These are phyloP conservation scores for Fistulina hepatica DNA, from an alignment of 1,284 basidiomycete genomes.

Conservation along the genomic window DNA sequence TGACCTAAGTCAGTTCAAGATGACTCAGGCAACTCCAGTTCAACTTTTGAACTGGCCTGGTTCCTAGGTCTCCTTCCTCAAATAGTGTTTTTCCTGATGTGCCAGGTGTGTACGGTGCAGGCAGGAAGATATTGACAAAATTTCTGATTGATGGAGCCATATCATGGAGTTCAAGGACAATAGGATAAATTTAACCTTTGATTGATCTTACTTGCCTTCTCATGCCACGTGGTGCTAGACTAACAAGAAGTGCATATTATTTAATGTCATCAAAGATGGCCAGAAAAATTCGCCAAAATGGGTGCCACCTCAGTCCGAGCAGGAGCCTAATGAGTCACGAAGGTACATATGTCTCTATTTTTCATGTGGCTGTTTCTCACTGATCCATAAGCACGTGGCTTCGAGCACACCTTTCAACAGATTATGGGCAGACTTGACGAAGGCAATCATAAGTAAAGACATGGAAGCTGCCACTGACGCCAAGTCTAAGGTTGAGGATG, in stretches of 20 bases:
- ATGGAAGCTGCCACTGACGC: conserved; percentile 91
- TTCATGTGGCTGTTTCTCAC: no score
- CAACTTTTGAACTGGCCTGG: no score
- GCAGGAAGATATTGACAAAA: conserved; percentile 70
- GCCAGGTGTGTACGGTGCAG: conserved; percentile 67
- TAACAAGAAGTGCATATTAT: conserved; percentile 67
- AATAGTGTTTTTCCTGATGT: no score
- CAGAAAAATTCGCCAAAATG: conserved; percentile 71
- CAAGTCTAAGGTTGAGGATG: conserved; percentile 88
- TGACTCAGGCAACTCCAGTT: no score
- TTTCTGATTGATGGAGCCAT: conserved; percentile 88
- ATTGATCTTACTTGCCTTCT: no score
- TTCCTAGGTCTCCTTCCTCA: no score
- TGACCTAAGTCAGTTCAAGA: no score
- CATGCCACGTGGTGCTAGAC: no score
- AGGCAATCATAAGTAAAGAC: conserved; percentile 79
- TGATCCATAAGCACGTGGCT: no score
- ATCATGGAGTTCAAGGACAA: conserved; percentile 77
- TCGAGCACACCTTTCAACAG: no score
- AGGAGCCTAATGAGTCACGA: conserved; percentile 86
- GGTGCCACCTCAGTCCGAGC: conserved; percentile 76
- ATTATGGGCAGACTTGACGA: conserved; percentile 80
- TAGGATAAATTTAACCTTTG: no score
- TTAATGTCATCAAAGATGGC: conserved; percentile 73
- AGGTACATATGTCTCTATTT: conserved; percentile 52